Percentiles rank a stretch among this genome's conserved stretches.
phyloP scores from a whole-genome alignment of 1,139 yeast genomes.

The Blastobotrys capitulatus region DNA sequence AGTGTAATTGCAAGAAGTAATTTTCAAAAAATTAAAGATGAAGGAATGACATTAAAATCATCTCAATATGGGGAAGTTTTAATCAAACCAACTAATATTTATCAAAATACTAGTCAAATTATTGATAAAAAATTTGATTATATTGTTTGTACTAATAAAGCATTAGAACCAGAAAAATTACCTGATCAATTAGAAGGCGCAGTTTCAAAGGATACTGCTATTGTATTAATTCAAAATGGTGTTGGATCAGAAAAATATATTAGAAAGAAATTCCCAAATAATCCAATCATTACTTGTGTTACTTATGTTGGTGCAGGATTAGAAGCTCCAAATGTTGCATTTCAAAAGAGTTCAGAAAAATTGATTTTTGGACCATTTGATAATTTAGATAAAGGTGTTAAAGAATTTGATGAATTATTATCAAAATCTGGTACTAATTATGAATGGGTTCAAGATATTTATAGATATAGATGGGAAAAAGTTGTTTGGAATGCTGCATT shows the following conservation, averaged over 20 bases:
- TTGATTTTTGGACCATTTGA: slow-evolving; percentile 48
- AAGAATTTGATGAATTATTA: slow-evolving; percentile 13
- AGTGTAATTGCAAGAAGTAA: slow-evolving; percentile 55
- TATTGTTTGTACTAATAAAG: slow-evolving; percentile 57
- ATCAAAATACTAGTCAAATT: slow-evolving; percentile 32
- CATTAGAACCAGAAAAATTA: slow-evolving; percentile 49
- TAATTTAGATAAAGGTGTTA: slow-evolving; percentile 10
- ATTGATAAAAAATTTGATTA: slow-evolving; percentile 48
- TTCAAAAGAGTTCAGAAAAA: slow-evolving; percentile 41
- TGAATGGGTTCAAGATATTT: slow-evolving; percentile 18
- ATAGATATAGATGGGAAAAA: slow-evolving; percentile 51
- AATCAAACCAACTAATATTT: slow-evolving; percentile 20
- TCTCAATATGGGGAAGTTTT: slow-evolving; percentile 42
- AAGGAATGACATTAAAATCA: slow-evolving; percentile 46
- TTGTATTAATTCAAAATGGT: slow-evolving; percentile 62
- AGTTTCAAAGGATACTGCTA: slow-evolving; percentile 44
- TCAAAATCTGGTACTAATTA: slow-evolving; percentile 16
- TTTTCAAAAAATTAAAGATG: slow-evolving; percentile 41
- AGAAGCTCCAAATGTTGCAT: slow-evolving; percentile 38
- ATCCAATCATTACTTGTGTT: slow-evolving; percentile 54
- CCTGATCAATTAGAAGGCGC: slow-evolving; percentile 52
- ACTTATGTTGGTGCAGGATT: slow-evolving; percentile 54
- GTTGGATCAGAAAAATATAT: slow-evolving; percentile 56
- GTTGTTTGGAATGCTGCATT: slow-evolving; percentile 58
- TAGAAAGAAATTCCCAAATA: slow-evolving; percentile 46